Evolutionary conservation across 2,329 filamentous ascomycete species (phyloP), one percentile per base, ranked within the genome.

Genomic region (Nigrograna mackinnonii): DNA sequence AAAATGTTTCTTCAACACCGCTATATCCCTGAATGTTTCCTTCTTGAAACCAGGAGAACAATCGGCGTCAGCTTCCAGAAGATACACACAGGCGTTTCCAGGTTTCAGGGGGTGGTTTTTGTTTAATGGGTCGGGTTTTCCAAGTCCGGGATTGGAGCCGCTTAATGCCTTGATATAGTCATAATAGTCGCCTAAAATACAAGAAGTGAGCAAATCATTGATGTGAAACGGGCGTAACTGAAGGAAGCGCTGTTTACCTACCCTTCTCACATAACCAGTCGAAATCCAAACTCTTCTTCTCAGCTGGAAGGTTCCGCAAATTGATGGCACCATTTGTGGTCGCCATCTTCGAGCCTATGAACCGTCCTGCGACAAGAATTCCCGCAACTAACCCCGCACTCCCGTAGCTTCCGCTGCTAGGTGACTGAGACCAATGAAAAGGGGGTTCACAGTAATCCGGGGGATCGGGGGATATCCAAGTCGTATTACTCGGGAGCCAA

Each of bases 111-210:
- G 48, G 6, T 43, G 34, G 1, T 55, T 20, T 19, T 43, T 43
- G 37, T 66, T 66, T 20, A 60, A 60, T 6, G 64, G 64, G 37
- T 66, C 64, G 14, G 54, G 44, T n/a, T 47, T 59, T 16, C 44
- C 55, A 12, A 67, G 36, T 2, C 61, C 56, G 18, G 62, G 62
- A 37, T 64, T 63, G 13, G 56, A 61, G 1, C 46, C 41, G 33
- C 56, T 62, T 4, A 66, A 44, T 5, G 55, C 54, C 28, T 44
- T 52, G 17, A 67, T 65, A 17, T 64, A 64, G 16, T 58, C 26
- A 22, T 47, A 52, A 31, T 67, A 67, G 14, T 44, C 44, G 6
- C 62, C 62, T 67, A 21, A 6, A 9, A 20, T 22, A 18, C 32
- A 11, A 30, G 19, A 26, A n/a, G 4, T 18, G 11, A 3, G n/a